phyloP scores from a whole-genome alignment of 805 yeast species.

The Ogataea sp. region DNA sequence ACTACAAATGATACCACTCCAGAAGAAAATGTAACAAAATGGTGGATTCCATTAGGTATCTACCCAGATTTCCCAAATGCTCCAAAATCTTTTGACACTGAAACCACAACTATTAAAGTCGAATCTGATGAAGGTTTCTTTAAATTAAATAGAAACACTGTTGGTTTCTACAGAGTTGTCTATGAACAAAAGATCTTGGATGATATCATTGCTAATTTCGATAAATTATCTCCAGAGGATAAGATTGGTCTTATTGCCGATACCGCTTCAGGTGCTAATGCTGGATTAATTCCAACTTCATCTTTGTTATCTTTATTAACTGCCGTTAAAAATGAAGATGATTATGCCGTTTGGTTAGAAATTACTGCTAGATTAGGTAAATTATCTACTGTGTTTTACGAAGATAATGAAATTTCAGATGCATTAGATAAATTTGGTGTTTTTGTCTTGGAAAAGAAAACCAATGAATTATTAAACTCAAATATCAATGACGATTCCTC shows the following conservation, averaged over 20 bases:
- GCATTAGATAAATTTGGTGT: conserved; percentile 8
- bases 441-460: neutral
- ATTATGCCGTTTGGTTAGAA: conserved; percentile 52
- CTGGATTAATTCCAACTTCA: conserved; percentile 37
- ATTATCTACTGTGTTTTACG: conserved; percentile 29
- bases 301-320: conserved; percentile 39
- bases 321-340: conserved; percentile 29
- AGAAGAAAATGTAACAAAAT: conserved; percentile 51
- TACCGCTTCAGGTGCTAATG: conserved; percentile 38
- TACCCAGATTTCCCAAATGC: conserved; percentile 11
- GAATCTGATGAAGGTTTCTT: conserved; percentile 21
- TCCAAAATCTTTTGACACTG: conserved; percentile 11
- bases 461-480: neutral
- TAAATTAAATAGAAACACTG: conserved; percentile 44
- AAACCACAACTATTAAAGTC: conserved; percentile 8
- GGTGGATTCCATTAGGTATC: conserved; percentile 48
- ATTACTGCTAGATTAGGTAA: conserved; percentile 33
- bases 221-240: conserved; percentile 37
- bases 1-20: conserved; percentile 56
- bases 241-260: conserved; percentile 52
- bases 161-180: conserved; percentile 47
- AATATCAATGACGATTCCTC: conserved; percentile 73
- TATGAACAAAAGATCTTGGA: conserved; percentile 36
- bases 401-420: conserved; percentile 23
- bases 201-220: conserved; percentile 27